These are phyloP conservation scores for Angomonas ambiguus DNA, from an alignment of 208 protist genomes.

Conservation along the genomic window DNA sequence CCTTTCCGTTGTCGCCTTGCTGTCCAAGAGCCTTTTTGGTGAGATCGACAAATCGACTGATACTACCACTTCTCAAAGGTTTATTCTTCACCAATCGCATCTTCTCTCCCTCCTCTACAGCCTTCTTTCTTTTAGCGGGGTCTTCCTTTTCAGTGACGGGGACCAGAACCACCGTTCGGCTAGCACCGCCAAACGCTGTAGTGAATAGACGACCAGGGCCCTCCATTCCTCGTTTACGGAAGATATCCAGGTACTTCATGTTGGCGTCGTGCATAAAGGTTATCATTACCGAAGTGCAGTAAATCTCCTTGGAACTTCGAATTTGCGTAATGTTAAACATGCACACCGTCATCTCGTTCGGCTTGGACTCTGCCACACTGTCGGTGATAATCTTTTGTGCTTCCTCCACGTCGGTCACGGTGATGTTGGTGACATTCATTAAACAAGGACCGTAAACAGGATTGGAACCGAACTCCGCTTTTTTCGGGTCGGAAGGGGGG, in stretches of 20 bases:
- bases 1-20: slow-evolving; percentile 1
- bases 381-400: slow-evolving; percentile 24
- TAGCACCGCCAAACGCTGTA: slow-evolving; percentile 48
- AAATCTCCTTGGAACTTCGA: slow-evolving; percentile 25
- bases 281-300: slow-evolving; percentile 36
- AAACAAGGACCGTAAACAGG: slow-evolving; percentile 53
- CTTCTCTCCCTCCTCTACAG: slow-evolving; percentile 1
- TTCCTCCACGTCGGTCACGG: slow-evolving; percentile 23
- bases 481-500: slow-evolving; percentile 17
- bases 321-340: slow-evolving; percentile 43
- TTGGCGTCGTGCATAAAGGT: slow-evolving; percentile 27
- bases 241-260: slow-evolving; percentile 21
- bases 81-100: slow-evolving; percentile 24
- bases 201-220: slow-evolving; percentile 34
- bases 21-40: slow-evolving; percentile 19
- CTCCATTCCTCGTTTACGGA: slow-evolving; percentile 19
- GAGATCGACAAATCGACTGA: slow-evolving; percentile 31
- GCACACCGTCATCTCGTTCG: slow-evolving; percentile 26
- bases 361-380: slow-evolving; percentile 17
- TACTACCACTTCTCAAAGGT: slow-evolving; percentile 27
- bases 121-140: background rate
- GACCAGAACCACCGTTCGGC: slow-evolving; percentile 41
- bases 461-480: slow-evolving; percentile 30
- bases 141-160: slow-evolving; percentile 25
- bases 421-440: slow-evolving; percentile 36